A percentile compares a stretch with the other conserved stretches of the same genome.
Conservation (phyloP, 805 yeast genomes). For the Henningerozyma blattae region DNA sequence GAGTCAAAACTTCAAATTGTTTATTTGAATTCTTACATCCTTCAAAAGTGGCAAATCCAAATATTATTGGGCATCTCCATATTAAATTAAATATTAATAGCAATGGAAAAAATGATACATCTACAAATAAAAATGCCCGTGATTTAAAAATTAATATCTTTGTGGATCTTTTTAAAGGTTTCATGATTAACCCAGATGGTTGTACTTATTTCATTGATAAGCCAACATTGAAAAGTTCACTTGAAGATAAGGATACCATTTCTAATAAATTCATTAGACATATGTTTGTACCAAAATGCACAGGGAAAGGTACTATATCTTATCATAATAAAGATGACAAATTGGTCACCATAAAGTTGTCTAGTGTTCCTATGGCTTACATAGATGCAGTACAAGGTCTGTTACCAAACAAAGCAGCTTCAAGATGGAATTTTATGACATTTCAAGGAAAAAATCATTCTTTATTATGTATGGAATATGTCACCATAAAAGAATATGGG, state of each 20-base stretch:
- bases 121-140: constrained; percentile 1
- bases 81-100: constrained; percentile 8
- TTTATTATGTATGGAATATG: constrained; percentile 76
- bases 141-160: constrained; percentile 10
- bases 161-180: constrained; percentile 32
- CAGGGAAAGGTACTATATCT: constrained; percentile 44
- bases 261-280: constrained; percentile 44
- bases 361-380: constrained; percentile 38
- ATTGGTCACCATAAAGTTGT: constrained; percentile 12
- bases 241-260: not conserved
- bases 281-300: constrained; percentile 70
- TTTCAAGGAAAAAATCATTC: constrained; percentile 56
- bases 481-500: constrained; percentile 69
- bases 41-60: not conserved
- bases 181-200: constrained; percentile 72
- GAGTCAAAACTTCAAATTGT: constrained; percentile 10
- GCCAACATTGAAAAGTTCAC: constrained; percentile 10
- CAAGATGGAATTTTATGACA: constrained; percentile 74
- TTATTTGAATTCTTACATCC: constrained; percentile 8
- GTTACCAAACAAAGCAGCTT: constrained; percentile 89
- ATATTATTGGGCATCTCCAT: constrained; percentile 6
- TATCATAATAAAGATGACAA: constrained; percentile 6
- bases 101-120: not conserved
- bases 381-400: constrained; percentile 86
- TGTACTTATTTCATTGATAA: constrained; percentile 54